Base-by-base conservation (phyloP, 2,329 filamentous ascomycete species). In the Curvularia hawaiiensis region DNA sequence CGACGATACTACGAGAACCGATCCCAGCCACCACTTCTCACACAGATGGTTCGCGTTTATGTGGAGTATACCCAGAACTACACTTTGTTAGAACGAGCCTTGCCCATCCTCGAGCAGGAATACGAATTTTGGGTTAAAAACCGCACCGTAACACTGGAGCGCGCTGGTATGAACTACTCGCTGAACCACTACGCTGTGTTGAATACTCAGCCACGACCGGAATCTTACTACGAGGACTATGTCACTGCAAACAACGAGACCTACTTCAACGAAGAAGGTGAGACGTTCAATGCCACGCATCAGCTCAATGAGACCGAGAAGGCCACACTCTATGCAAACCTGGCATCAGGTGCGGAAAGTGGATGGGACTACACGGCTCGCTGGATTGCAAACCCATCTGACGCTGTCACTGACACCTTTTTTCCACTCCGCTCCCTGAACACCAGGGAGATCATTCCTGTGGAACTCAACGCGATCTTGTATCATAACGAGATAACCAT, bases 401-500 rank as follows among this genome's bases (percentile, higher is more conserved):
- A 89, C 67, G 85, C 87, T 7, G 81, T 82, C 33, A 74, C 78
- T 26, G 85, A 88, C 64, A 79, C 83, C 20, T 88, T 85, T 71
- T 90, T 90, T 75, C 87, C 88, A 0, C 79, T 90, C 9, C 83
- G 87, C 31, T 87, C 82, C 14, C 80, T 89, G 43, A 88, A 89
- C 71, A 83, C 82, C 7, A 76, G 78, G 55, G 80, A 84, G 45
- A 80, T 84, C 11, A 77, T 90, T 1, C 85, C 86, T 1, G 85
- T 90, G 2, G 87, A 89, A 54, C 80, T 90, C 60, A 90, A 90
- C 73, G 84, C 86, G 1, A 89, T 90, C 44, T 75, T 90, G 9
- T 90, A 89, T 71, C 82, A 82, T 65, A 88, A 88, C 62, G 88
- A 90, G 66, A 76, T 84, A 2, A 79, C 81, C 50, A 86, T 90